A percentile compares a stretch with the other conserved stretches of the same genome.
phyloP scores from a whole-genome alignment of 2,329 filamentous ascomycete genomes.

The Metarhizium sp. region DNA sequence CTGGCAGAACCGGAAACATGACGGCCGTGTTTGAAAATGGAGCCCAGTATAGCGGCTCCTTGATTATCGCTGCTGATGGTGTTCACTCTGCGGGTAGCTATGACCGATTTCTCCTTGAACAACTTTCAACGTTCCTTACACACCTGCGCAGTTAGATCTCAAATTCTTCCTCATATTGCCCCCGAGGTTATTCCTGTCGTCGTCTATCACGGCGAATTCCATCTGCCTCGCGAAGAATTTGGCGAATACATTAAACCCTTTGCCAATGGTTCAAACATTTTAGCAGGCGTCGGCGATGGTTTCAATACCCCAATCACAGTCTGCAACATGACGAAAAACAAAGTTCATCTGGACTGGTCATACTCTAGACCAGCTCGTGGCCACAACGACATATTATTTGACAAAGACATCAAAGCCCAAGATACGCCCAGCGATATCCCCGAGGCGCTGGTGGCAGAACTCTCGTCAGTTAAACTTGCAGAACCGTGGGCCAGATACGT shows the following conservation, averaged over 20 bases:
- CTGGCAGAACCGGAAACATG: background rate
- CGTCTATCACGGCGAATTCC: background rate
- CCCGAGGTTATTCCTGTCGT: background rate
- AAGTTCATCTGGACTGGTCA: background rate
- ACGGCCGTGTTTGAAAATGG: background rate
- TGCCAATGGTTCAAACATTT: background rate
- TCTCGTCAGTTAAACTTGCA: background rate
- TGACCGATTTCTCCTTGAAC: too few species aligned
- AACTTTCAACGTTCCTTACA: background rate
- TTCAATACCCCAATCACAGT: background rate
- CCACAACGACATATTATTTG: too few species aligned
- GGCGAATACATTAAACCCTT: background rate
- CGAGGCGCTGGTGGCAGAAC: background rate
- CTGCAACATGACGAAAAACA: background rate
- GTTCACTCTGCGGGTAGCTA: background rate
- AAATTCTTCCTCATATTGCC: background rate
- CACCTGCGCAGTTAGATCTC: background rate
- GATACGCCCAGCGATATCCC: background rate
- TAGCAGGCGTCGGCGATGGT: background rate
- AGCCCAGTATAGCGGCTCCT: background rate
- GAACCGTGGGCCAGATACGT: background rate
- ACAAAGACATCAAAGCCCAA: background rate
- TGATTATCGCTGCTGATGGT: background rate
- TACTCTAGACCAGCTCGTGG: too few species aligned
- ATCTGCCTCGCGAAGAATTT: background rate